Percentiles rank a stretch among this genome's conserved stretches.
phyloP scores from a whole-genome alignment of 495 filamentous ascomycete species.

The Eremomyces bilateralis region DNA sequence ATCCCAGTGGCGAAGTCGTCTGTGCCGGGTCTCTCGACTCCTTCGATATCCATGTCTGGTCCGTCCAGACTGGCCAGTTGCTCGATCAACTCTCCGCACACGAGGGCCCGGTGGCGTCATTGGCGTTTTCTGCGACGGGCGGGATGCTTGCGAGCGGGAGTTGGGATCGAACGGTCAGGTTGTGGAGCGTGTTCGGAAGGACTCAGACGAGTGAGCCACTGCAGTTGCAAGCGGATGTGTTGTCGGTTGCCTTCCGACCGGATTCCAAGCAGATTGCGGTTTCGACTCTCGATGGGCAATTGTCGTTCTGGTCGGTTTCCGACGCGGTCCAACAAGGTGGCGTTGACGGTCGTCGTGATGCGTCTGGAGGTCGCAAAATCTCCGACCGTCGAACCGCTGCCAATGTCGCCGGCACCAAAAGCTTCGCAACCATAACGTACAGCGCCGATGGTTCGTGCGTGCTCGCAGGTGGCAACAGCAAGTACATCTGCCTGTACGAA shows the following conservation, averaged over 20 bases:
- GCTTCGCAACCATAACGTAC: slow-evolving; percentile 70
- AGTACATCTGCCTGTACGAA: slow-evolving; percentile 92
- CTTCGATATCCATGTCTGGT: slow-evolving; percentile 96
- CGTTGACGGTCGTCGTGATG: slow-evolving; percentile 72
- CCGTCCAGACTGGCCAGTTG: slow-evolving; percentile 89
- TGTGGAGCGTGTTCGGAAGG: slow-evolving; percentile 86
- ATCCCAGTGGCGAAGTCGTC: slow-evolving; percentile 85
- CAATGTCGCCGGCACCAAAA: slow-evolving; percentile 72
- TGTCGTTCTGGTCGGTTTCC: slow-evolving; percentile 85
- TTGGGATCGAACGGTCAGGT: slow-evolving; percentile 84
- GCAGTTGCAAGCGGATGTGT: slow-evolving; percentile 70
- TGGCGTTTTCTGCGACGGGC: slow-evolving; percentile 76
- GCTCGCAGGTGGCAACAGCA: slow-evolving; percentile 81
- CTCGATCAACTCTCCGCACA: slow-evolving; percentile 81
- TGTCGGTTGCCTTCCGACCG: slow-evolving; percentile 69
- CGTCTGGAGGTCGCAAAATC: slow-evolving; percentile 76
- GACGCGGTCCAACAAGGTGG: slow-evolving; percentile 65
- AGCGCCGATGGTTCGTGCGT: slow-evolving; percentile 80
- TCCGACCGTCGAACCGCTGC: slow-evolving; percentile 77
- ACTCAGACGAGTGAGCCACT: slow-evolving; percentile 90
- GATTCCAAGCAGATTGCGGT: slow-evolving; percentile 82
- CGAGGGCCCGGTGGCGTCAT: slow-evolving; percentile 71
- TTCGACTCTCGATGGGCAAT: slow-evolving; percentile 76
- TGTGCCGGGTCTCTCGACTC: slow-evolving; percentile 89
- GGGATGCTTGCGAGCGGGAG: slow-evolving; percentile 66